Conservation (phyloP, 2,329 filamentous ascomycete genomes). For the Acrocalymma vagum region DNA sequence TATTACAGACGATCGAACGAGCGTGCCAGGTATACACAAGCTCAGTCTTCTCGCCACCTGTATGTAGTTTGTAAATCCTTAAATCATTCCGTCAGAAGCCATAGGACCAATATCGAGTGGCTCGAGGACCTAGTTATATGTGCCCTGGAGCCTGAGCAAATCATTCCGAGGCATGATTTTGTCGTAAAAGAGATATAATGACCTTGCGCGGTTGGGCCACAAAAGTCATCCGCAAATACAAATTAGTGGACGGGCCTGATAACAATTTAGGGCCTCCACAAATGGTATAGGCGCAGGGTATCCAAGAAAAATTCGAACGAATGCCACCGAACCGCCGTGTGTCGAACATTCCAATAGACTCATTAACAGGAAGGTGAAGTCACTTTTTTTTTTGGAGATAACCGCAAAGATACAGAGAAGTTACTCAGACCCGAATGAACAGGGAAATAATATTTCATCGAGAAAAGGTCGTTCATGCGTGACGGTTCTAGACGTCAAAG, state of each 20-base stretch:
- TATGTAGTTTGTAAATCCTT: conserved; percentile 20
- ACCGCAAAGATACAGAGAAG: conserved; percentile 18
- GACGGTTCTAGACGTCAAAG: conserved; percentile 42
- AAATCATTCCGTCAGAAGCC: background rate
- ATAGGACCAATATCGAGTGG: no score
- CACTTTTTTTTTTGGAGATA: conserved; percentile 45
- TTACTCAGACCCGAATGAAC: conserved; percentile 10
- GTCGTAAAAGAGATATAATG: conserved; percentile 2
- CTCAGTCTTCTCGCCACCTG: conserved; percentile 7
- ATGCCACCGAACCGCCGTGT: conserved; percentile 26
- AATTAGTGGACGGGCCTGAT: conserved; percentile 22
- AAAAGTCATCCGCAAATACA: conserved; percentile 4
- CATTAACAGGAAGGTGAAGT: conserved; percentile 33
- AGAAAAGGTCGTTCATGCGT: conserved; percentile 7
- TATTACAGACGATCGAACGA: conserved; percentile 4
- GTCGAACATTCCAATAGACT: conserved; percentile 22
- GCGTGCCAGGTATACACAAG: background rate
- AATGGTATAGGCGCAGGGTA: conserved; percentile 34
- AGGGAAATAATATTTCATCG: no score
- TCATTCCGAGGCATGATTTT: background rate
- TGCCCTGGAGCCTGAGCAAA: no score
- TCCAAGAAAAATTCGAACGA: conserved; percentile 34
- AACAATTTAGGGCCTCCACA: conserved; percentile 30
- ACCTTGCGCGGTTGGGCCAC: background rate
- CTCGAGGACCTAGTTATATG: no score